Conservation (phyloP, 225 moss, liverwort and hornwort genomes). For the Pseudoscleropodium purum region DNA sequence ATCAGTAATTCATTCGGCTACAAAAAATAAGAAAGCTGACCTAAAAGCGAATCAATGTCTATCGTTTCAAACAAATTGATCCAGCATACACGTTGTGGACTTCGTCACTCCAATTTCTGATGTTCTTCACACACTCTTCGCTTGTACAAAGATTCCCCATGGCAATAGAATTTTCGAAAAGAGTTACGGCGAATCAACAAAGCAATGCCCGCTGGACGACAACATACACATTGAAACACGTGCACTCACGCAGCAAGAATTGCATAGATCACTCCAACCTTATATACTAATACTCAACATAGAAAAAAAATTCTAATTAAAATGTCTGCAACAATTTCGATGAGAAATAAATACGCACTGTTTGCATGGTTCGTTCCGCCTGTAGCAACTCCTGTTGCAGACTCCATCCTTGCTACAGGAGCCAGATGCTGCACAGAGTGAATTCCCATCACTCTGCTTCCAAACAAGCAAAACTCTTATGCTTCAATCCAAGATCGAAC, state of each 20-base stretch:
- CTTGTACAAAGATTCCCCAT: neutral
- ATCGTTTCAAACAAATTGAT: neutral
- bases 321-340: neutral
- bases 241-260: neutral
- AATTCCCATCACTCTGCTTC: constrained; percentile 12
- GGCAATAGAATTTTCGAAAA: neutral
- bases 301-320: neutral
- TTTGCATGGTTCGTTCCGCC: constrained; percentile 9
- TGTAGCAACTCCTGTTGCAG: constrained; percentile 9
- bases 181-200: neutral
- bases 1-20: neutral
- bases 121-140: neutral
- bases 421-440: constrained; percentile 23
- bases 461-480: neutral
- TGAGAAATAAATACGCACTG: constrained; percentile 3
- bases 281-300: neutral
- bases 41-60: neutral
- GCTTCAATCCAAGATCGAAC: neutral
- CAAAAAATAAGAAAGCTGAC: neutral
- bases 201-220: neutral
- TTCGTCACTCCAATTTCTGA: neutral
- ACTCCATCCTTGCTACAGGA: constrained; percentile 13
- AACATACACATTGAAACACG: neutral
- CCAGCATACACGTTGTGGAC: neutral
- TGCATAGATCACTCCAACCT: neutral